Base-by-base conservation (phyloP, 371 early-diverging fungal species). In the Batrachochytrium dendrobatidis region DNA sequence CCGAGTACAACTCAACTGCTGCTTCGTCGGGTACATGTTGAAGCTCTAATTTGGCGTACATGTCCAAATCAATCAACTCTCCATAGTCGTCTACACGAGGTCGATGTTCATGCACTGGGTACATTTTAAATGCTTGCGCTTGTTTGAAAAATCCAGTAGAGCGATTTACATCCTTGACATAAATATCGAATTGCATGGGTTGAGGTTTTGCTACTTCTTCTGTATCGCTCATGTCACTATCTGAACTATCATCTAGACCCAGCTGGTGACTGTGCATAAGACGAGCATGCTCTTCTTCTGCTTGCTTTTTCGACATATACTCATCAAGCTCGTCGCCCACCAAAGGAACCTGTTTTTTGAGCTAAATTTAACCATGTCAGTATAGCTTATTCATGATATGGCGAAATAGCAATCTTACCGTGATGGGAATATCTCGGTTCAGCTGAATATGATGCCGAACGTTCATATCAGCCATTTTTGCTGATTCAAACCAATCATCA, bases 41-140 rank as follows among this genome's bases (percentile, higher is more conserved):
- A 10, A 48, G 51, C 26, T 70, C 70, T 1, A 34, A 53, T 26
- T 56, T 56, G 22, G 46, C 46, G 50, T 64, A 73, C 12, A 63
- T 52, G 6, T 45, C 85, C 2, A 82, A 71, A 64, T 89, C 87
- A 66, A 94, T 87, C 5, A 87, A 81, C 70, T 97, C 96, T 55
- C 97, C 96, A 77, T 95, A 97, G 60, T 95, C 95, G 61, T 95
- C 96, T 57, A 89, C 83, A 67, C 83, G 82, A 53, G 85, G 84
- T 55, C 86, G 73, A 50, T 82, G 79, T 59, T 95, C 95, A 7
- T 77, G 66, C 59, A 82, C 89, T 0, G 97, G 97, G 68, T 88
- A 97, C 94, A 93, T 92, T 51, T 83, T 78, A 64, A 85, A 90
- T 62, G 82, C 84, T 65, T 89, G 87, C 18, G 80, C 74, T 50